Evolutionary conservation across 768 basidiomycete species (phyloP), one percentile per base, ranked within the genome.

Genomic region (Tulasnella sp.): DNA sequence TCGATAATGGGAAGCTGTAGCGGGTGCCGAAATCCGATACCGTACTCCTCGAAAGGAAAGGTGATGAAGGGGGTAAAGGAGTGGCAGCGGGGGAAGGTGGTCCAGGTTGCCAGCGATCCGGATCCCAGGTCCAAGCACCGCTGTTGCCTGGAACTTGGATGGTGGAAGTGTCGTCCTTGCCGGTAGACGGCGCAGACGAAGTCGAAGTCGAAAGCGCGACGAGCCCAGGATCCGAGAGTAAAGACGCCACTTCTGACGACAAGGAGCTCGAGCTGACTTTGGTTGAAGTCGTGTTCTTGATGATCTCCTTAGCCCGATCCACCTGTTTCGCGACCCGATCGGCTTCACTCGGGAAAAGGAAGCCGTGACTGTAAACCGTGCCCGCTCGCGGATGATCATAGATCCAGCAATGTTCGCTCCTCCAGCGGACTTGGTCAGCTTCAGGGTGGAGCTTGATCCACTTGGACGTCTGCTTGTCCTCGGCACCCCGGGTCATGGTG

Each of bases 301-400:
- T 48, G 40, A 67, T 35, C 26, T 37, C 74, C 85, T 85, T 61
- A 91, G 83, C 80, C 89, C 88, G 5, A 87, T 85, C 77, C 86
- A 82, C 82, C 92, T 88, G 57, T 84, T 86, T 79, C 86, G 35
- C 86, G 84, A 96, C 88, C 39, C 93, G 89, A 51, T 88, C 87
- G 42, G 90, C 92, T 82, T 95, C 92, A 13, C 94, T 94, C 2
- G 97, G 97, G 87, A 95, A 99, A 44, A 98, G 84, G 86, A 94
- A 99, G 0, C 97, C 97, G 84, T 98, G 97, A 9, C 95, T 90
- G 83, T 98, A 97, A 91, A 97, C 96, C 26, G 96, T 98, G 71
- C 93, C 92, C 20, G 93, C 91, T 72, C 95, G 91, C 1, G 97
- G 97, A 84, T 98, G 97, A 83, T 99, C 96, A 84, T 99, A 98